Conservation (phyloP, 345 rosid genomes). For the Sisymbrium altissimum region DNA sequence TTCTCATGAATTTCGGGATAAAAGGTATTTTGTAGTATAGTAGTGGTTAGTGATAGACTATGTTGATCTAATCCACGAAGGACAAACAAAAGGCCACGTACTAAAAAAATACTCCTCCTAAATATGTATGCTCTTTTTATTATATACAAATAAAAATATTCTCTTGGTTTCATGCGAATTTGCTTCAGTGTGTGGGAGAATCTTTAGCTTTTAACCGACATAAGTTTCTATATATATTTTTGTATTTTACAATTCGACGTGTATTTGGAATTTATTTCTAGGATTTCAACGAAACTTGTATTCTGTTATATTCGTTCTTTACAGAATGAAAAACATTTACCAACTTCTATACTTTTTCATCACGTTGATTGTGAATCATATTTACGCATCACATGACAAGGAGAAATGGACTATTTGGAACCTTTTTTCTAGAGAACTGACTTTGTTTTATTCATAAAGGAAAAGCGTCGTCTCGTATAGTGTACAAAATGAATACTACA, state of each 20-base stretch:
- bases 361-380: background rate
- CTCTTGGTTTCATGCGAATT: slow-evolving; percentile 30
- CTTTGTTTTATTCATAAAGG: background rate
- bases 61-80: slow-evolving; percentile 13
- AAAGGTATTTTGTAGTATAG: background rate
- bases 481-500: background rate
- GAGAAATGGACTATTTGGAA: background rate
- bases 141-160: background rate
- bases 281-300: background rate
- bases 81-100: slow-evolving; percentile 4
- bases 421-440: too few species aligned
- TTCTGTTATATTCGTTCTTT: background rate
- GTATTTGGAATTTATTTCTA: background rate
- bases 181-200: slow-evolving; percentile 16
- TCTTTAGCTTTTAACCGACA: slow-evolving; percentile 22
- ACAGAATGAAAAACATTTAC: background rate
- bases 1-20: background rate
- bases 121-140: background rate
- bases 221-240: background rate
- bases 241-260: background rate
- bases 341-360: background rate
- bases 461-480: background rate
- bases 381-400: background rate
- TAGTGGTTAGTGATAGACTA: slow-evolving; percentile 12
- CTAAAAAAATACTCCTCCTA: background rate